Percentiles rank a stretch among this genome's conserved stretches.
Conservation (phyloP, 2,329 filamentous ascomycete genomes). For the Piedraia hortae region DNA sequence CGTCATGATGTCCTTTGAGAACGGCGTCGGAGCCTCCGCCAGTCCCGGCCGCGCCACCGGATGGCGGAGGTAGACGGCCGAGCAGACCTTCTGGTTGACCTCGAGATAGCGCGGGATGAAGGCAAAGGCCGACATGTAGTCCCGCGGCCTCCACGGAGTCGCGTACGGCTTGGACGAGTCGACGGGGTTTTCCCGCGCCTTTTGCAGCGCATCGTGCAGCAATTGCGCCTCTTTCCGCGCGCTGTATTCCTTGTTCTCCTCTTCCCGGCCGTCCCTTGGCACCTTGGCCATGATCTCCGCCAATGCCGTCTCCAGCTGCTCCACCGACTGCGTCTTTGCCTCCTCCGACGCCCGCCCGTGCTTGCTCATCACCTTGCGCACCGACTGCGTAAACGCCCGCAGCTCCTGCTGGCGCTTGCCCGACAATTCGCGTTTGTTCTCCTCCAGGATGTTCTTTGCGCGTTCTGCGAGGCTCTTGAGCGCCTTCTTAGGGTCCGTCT, state of each 20-base stretch:
- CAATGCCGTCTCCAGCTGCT: constrained; percentile 12
- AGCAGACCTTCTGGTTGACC: constrained; percentile 91
- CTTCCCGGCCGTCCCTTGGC: constrained; percentile 12
- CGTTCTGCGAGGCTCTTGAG: constrained; percentile 27
- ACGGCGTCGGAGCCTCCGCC: constrained; percentile 55
- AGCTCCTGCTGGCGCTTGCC: constrained; percentile 51
- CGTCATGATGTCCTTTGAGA: constrained; percentile 39
- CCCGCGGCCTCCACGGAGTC: constrained; percentile 68
- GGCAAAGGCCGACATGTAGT: constrained; percentile 74
- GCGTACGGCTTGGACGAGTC: constrained; percentile 59
- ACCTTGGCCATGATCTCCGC: constrained; percentile 18
- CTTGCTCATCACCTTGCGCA: constrained; percentile 34
- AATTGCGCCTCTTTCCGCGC: constrained; percentile 28
- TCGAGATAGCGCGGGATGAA: constrained; percentile 90
- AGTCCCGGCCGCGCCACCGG: constrained; percentile 62
- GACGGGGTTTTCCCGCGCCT: constrained; percentile 45
- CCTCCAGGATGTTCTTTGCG: constrained; percentile 32
- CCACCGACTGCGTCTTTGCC: constrained; percentile 3
- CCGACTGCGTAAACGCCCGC: constrained; percentile 39
- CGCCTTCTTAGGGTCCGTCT: constrained; percentile 15
- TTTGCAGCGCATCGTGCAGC: constrained; percentile 27
- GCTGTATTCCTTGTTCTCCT: constrained; percentile 17
- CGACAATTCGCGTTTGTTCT: constrained; percentile 22
- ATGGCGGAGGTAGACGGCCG: constrained; percentile 81
- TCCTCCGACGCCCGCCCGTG: constrained; percentile 11